These are phyloP conservation scores for Exophiala spinifera DNA, from an alignment of 2,329 filamentous ascomycete species.

Conservation along the genomic window DNA sequence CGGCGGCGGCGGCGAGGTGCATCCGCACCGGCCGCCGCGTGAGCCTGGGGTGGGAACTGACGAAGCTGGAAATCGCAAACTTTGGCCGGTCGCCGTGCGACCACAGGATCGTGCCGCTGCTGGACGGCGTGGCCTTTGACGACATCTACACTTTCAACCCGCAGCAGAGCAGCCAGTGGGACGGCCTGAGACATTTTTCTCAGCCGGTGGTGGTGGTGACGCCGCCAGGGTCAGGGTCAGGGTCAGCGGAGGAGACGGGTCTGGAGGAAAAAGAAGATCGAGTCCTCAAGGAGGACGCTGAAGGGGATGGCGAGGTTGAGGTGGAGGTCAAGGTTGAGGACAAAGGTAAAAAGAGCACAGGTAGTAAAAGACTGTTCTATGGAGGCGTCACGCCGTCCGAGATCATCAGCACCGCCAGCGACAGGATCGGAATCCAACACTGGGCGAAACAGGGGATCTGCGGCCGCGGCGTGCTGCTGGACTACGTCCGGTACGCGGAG, in stretches of 20 bases:
- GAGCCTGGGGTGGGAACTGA: conserved; percentile 55
- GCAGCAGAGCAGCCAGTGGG: conserved; percentile 48
- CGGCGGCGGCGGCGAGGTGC: conserved; percentile 47
- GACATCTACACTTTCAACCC: conserved; percentile 49
- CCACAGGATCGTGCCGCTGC: conserved; percentile 50
- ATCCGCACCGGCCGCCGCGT: conserved; percentile 53
- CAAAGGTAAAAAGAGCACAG: too few relatives aligned
- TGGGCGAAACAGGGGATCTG: conserved; percentile 47
- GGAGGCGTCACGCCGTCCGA: conserved; percentile 18
- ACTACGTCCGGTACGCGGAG: conserved; percentile 45
- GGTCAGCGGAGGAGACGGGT: too few relatives aligned
- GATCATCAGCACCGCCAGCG: conserved; percentile 30
- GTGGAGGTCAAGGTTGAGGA: too few relatives aligned
- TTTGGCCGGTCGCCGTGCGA: conserved; percentile 52
- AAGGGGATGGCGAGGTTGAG: too few relatives aligned
- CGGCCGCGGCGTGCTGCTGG: conserved; percentile 47
- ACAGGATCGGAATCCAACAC: conserved; percentile 28
- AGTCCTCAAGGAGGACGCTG: too few relatives aligned
- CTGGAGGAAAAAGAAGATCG: too few relatives aligned
- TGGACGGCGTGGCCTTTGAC: conserved; percentile 37
- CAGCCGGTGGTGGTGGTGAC: too few relatives aligned
- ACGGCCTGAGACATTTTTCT: conserved; percentile 39
- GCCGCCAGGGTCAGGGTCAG: too few relatives aligned
- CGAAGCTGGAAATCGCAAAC: conserved; percentile 55
- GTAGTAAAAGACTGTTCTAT: conserved; percentile 18